A percentile compares a stretch with the other conserved stretches of the same genome.
These are phyloP conservation scores for Penicillium palitans DNA, from an alignment of 2,329 filamentous ascomycete genomes.

Conservation along the genomic window DNA sequence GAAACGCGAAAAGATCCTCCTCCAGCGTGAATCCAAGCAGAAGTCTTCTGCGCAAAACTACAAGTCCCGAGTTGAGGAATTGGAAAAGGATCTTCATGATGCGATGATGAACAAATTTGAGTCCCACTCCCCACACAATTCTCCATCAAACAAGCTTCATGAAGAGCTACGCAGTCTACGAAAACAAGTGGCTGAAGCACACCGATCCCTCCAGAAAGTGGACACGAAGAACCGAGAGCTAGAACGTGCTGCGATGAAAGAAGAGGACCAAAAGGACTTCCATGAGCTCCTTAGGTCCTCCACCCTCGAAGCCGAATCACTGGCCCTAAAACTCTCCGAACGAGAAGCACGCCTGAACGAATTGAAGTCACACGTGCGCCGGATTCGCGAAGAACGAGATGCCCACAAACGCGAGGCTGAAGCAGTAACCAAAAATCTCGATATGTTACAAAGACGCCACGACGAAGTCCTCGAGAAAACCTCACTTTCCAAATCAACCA, in stretches of 20 bases:
- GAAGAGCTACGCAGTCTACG: slow-evolving; percentile 61
- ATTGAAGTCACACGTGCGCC: slow-evolving; percentile 62
- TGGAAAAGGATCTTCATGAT: slow-evolving; percentile 69
- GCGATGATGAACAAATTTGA: slow-evolving; percentile 54
- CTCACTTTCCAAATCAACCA: slow-evolving; percentile 38
- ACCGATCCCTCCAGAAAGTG: slow-evolving; percentile 60
- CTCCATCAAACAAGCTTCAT: slow-evolving; percentile 44
- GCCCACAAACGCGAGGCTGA: slow-evolving; percentile 44
- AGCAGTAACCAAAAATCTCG: slow-evolving; percentile 43
- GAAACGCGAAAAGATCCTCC: slow-evolving; percentile 64
- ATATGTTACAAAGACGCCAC: slow-evolving; percentile 58
- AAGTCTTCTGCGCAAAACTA: slow-evolving; percentile 63
- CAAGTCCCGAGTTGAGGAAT: slow-evolving; percentile 64
- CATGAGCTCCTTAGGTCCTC: slow-evolving; percentile 51
- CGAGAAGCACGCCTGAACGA: slow-evolving; percentile 65
- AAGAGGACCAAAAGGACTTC: slow-evolving; percentile 46
- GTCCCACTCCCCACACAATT: slow-evolving; percentile 55
- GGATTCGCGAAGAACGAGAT: slow-evolving; percentile 52
- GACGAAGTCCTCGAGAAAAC: slow-evolving; percentile 60
- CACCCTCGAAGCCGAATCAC: slow-evolving; percentile 57
- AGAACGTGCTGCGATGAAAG: slow-evolving; percentile 51
- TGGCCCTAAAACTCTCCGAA: slow-evolving; percentile 71
- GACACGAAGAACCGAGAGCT: slow-evolving; percentile 52
- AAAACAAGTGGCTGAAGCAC: slow-evolving; percentile 60
- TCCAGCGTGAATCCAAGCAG: slow-evolving; percentile 65